Base-by-base conservation (phyloP, 495 filamentous ascomycete species). In the Podospora bellae-mahoneyi region DNA sequence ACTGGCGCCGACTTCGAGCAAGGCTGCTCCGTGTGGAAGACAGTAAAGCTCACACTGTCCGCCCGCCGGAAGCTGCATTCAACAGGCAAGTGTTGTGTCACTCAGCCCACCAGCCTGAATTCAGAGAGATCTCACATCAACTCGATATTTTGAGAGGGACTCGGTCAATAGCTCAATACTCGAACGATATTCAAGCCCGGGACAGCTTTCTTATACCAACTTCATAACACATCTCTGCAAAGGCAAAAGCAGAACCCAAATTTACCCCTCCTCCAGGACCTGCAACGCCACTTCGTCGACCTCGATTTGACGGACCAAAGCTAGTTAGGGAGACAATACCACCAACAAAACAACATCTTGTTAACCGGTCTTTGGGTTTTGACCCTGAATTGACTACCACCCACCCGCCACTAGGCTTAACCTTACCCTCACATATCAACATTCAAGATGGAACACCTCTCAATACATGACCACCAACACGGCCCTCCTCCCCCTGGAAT, bases 371-470 rank as follows among this genome's bases (percentile, higher is more conserved):
- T 3, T 3, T 10, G 39, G 39, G 39, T 48, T 16, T 48, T 48
- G 39, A 48, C 2, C 39, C 39, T 48, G 39, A 48, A 48, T 48
- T 48, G 13, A 48, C 15, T 16, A 10, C 39, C 39, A 48, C 39
- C 39, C 18, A 48, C 5, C 5, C 13, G 39, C 39, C 39, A 48
- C 39, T 48, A 16, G 39, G 39, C 39, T 13, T 16, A 48, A 48
- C 9, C 13, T 48, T 48, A 48, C 39, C 39, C 13, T 48, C 39
- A 13, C 39, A 48, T 16, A 48, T 48, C 39, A 48, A 67, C 61
- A 63, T 48, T 65, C 55, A 67, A 67, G 59, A 70, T 70, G 69
- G 69, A 70, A 57, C 67, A 70, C 27, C 69, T 67, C 57, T 67
- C 62, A n/a, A 70, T 70, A 62, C 65, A 58, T 59, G 63, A 71